Evolutionary conservation across 805 yeast species (phyloP).

Genomic region (Cyberlindnera saturnus): DNA sequence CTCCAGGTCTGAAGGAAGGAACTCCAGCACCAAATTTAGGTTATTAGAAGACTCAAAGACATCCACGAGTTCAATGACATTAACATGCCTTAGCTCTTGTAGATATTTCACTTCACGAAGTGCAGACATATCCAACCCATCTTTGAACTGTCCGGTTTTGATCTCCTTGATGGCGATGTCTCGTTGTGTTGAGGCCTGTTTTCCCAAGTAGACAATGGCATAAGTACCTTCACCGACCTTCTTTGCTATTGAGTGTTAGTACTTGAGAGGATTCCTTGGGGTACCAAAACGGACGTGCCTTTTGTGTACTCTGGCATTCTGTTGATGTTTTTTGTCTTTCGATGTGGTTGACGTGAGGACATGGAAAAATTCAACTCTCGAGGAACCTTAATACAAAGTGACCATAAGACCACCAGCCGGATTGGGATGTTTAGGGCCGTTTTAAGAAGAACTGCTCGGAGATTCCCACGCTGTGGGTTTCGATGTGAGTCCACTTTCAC

Average conservation of each 20-base stretch:
- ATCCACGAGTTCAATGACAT: constrained; percentile 83
- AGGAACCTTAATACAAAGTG: not conserved
- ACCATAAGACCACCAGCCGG: no score
- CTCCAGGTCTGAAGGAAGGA: constrained; percentile 87
- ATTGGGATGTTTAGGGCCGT: not conserved
- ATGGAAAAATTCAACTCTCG: not conserved
- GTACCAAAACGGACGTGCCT: not conserved
- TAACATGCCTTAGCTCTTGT: constrained; percentile 72
- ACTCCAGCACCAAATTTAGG: constrained; percentile 86
- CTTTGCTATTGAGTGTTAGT: constrained; percentile 37
- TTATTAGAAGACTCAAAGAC: constrained; percentile 65
- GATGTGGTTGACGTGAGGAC: not conserved
- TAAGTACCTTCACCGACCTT: constrained; percentile 99
- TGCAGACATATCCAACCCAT: constrained; percentile 97
- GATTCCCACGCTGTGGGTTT: not conserved
- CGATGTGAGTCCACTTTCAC: constrained; percentile 12
- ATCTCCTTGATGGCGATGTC: constrained; percentile 91
- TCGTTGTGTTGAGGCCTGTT: constrained; percentile 46
- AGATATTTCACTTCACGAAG: constrained; percentile 86
- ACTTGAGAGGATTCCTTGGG: no score
- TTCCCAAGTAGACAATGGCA: constrained; percentile 91
- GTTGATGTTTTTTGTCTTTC: not conserved
- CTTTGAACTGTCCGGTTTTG: constrained; percentile 89
- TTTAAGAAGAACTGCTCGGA: not conserved
- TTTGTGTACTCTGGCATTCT: constrained; percentile 3